Conservation (phyloP, 2,329 filamentous ascomycete species). For the Tolypocladium endophyticum region DNA sequence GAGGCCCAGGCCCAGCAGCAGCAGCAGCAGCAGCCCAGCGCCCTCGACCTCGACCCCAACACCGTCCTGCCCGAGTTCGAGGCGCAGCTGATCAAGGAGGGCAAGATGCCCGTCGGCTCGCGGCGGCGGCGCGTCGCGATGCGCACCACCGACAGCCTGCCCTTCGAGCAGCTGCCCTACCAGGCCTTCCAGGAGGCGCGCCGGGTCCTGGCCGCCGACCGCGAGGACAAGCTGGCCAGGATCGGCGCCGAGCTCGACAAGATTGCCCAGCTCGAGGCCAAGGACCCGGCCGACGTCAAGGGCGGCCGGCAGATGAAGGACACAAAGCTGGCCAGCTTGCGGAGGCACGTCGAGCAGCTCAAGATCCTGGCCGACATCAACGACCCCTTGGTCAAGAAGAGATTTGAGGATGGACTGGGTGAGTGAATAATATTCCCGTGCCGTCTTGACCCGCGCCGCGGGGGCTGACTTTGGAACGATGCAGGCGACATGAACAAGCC, state of each 20-base stretch:
- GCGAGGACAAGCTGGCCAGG: conserved; percentile 65
- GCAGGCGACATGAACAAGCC: conserved; percentile 91
- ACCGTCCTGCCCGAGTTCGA: conserved; percentile 47
- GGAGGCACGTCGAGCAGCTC: conserved; percentile 60
- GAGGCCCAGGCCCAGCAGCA: conserved; percentile 12
- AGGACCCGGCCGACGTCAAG: conserved; percentile 42
- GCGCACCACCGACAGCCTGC: conserved; percentile 53
- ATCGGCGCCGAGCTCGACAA: conserved; percentile 58
- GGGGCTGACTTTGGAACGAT: background rate
- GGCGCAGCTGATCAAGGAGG: conserved; percentile 60
- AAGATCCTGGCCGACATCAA: conserved; percentile 93
- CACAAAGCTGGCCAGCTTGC: conserved; percentile 57
- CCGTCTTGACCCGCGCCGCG: background rate
- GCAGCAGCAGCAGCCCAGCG: conserved; percentile 15
- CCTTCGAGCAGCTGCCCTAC: conserved; percentile 90
- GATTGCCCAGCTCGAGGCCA: conserved; percentile 56
- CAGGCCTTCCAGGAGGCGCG: conserved; percentile 97
- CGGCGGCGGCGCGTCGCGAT: conserved; percentile 71
- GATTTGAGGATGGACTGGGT: conserved; percentile 88
- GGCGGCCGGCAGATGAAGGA: conserved; percentile 58
- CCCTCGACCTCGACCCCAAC: conserved; percentile 49
- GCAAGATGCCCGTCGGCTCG: conserved; percentile 68
- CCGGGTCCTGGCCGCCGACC: conserved; percentile 68
- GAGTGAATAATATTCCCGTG: conserved; percentile 7
- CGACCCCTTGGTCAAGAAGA: conserved; percentile 85